These are phyloP conservation scores for Epichloe gansuensis DNA, from an alignment of 2,329 filamentous ascomycete species.

Conservation along the genomic window DNA sequence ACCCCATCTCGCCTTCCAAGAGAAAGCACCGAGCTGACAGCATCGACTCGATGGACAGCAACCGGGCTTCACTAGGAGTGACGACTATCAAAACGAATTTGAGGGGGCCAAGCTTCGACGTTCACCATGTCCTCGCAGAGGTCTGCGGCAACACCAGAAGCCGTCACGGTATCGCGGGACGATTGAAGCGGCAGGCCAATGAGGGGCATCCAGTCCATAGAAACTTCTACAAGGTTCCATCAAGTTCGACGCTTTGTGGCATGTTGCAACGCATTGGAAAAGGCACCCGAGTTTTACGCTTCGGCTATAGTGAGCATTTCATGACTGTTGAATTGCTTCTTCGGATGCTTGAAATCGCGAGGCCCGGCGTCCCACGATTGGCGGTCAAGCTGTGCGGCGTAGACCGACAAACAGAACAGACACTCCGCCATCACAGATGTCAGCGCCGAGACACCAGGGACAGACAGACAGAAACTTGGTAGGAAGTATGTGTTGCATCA, in stretches of 20 bases:
- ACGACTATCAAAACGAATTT: constrained; percentile 19
- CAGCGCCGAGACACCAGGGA: too few species aligned
- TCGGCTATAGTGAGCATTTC: too few species aligned
- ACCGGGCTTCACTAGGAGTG: constrained; percentile 31
- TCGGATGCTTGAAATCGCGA: too few species aligned
- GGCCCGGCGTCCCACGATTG: too few species aligned
- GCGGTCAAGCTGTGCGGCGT: too few species aligned
- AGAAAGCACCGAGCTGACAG: constrained; percentile 34
- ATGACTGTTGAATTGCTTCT: too few species aligned
- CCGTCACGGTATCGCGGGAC: constrained; percentile 4
- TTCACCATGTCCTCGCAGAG: not conserved
- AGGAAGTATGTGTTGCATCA: too few species aligned
- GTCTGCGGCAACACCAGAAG: constrained; percentile 8
- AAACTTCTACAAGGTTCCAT: constrained; percentile 23
- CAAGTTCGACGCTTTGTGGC: not conserved
- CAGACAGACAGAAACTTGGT: too few species aligned
- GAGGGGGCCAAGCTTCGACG: constrained; percentile 11
- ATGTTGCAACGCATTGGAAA: not conserved
- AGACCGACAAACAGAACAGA: too few species aligned
- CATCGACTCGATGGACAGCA: constrained; percentile 34
- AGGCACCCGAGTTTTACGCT: too few species aligned
- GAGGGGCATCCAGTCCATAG: constrained; percentile 5
- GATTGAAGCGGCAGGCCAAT: constrained; percentile 1
- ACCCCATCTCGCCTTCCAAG: constrained; percentile 33
- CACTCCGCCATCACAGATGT: too few species aligned